Conservation (phyloP, 2,329 filamentous ascomycete genomes). For the Trichothecium roseum region DNA sequence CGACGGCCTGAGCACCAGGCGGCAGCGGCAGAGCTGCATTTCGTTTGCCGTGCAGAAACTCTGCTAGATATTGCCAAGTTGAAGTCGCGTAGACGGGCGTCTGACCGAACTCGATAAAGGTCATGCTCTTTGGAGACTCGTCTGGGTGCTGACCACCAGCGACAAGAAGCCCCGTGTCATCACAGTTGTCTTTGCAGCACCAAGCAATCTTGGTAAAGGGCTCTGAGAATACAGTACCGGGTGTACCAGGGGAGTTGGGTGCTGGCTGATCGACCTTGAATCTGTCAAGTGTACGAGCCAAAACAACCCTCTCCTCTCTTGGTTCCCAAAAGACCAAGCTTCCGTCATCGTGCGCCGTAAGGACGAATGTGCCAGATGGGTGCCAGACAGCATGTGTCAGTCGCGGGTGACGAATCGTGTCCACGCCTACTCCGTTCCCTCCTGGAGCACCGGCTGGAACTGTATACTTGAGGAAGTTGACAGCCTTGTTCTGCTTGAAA, state of each 20-base stretch:
- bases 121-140: constrained; percentile 63
- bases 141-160: constrained; percentile 68
- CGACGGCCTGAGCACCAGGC: constrained; percentile 61
- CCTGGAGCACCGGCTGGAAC: constrained; percentile 75
- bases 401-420: constrained; percentile 56
- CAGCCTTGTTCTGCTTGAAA: constrained; percentile 78
- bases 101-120: constrained; percentile 78
- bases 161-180: constrained; percentile 82
- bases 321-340: constrained; percentile 92
- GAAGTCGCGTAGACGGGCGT: constrained; percentile 90
- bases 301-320: constrained; percentile 74
- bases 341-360: constrained; percentile 82
- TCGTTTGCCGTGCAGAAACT: constrained; percentile 70
- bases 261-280: constrained; percentile 62
- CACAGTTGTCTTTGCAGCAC: constrained; percentile 90
- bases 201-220: constrained; percentile 66
- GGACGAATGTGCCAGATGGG: constrained; percentile 80
- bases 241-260: constrained; percentile 37
- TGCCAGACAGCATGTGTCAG: constrained; percentile 87
- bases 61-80: constrained; percentile 71
- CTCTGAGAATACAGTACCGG: constrained; percentile 9
- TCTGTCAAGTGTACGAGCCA: constrained; percentile 71
- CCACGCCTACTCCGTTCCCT: constrained; percentile 56
- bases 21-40: constrained; percentile 66
- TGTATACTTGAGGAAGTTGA: constrained; percentile 74